Conservation (phyloP, 1,284 basidiomycete genomes). For the Ustilago esculenta region DNA sequence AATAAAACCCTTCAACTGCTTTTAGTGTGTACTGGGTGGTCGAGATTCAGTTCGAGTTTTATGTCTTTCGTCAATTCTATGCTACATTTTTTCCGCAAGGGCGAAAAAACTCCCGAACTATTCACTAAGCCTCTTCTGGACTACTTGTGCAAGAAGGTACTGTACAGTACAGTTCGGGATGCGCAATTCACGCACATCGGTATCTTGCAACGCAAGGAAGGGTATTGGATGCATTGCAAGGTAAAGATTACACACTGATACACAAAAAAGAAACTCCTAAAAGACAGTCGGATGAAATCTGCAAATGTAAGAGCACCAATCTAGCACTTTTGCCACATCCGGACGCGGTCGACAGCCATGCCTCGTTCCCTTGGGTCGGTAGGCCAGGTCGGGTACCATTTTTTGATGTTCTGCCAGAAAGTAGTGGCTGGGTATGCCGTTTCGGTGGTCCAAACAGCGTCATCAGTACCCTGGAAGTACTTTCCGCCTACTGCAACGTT, state of each 20-base stretch:
- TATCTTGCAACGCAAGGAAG: no score
- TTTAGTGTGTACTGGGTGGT: no score
- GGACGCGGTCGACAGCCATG: conserved; percentile 78
- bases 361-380: conserved; percentile 70
- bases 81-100: no score
- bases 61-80: no score
- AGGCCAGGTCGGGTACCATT: conserved; percentile 47
- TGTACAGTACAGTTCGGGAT: no score
- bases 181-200: no score
- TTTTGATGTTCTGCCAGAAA: conserved; percentile 73
- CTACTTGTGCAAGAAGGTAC: no score
- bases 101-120: no score
- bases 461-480: conserved; percentile 77
- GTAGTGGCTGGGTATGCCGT: conserved; percentile 74
- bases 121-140: no score
- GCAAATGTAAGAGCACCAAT: background rate
- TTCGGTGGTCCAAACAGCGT: conserved; percentile 64
- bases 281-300: background rate
- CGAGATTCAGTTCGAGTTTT: no score
- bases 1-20: no score
- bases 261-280: background rate
- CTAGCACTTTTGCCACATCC: conserved; percentile 72
- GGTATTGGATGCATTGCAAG: conserved; percentile 5
- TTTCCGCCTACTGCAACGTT: conserved; percentile 84
- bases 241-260: conserved; percentile 1